Percentiles rank a stretch among this genome's conserved stretches.
phyloP scores from a whole-genome alignment of 1,284 basidiomycete genomes.

The Trichosporon sp. region DNA sequence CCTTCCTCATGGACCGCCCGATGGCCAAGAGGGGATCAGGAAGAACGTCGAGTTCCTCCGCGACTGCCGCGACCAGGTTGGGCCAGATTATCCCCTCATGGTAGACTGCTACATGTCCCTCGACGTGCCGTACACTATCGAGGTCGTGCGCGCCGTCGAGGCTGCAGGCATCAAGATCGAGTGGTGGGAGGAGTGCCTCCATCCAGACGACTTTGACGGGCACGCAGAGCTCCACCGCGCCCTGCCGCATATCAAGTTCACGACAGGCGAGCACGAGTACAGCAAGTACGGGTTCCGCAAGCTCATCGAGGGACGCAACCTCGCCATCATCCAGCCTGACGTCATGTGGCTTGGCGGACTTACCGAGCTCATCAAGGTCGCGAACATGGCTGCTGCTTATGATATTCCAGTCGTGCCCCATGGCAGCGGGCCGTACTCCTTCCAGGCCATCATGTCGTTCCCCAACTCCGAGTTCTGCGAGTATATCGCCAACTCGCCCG shows the following conservation, averaged over 20 bases:
- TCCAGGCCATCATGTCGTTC: conserved; percentile 47
- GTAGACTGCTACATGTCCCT: conserved; percentile 54
- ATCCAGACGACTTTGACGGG: conserved; percentile 53
- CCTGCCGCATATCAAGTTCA: conserved; percentile 53
- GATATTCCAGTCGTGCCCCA: conserved; percentile 56
- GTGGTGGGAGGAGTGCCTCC: conserved; percentile 56
- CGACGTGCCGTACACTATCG: conserved; percentile 51
- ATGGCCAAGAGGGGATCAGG: conserved; percentile 50
- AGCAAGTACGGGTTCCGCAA: conserved; percentile 55
- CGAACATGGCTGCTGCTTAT: conserved; percentile 44
- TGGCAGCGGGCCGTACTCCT: conserved; percentile 50
- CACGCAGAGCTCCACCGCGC: conserved; percentile 50
- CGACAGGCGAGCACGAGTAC: conserved; percentile 57
- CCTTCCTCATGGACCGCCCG: conserved; percentile 52
- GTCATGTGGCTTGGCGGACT: conserved; percentile 54
- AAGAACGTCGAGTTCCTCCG: conserved; percentile 54
- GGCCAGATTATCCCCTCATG: conserved; percentile 52
- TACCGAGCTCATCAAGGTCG: conserved; percentile 54
- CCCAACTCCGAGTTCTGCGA: conserved; percentile 46
- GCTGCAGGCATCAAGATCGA: conserved; percentile 51
- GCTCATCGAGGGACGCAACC: conserved; percentile 52
- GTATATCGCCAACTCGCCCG: conserved; percentile 54
- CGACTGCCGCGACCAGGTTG: conserved; percentile 50
- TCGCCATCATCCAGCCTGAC: conserved; percentile 55
- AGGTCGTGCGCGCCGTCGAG: conserved; percentile 50